Base-by-base conservation (phyloP, 1,284 basidiomycete species). In the Ganoderma meredithae region DNA sequence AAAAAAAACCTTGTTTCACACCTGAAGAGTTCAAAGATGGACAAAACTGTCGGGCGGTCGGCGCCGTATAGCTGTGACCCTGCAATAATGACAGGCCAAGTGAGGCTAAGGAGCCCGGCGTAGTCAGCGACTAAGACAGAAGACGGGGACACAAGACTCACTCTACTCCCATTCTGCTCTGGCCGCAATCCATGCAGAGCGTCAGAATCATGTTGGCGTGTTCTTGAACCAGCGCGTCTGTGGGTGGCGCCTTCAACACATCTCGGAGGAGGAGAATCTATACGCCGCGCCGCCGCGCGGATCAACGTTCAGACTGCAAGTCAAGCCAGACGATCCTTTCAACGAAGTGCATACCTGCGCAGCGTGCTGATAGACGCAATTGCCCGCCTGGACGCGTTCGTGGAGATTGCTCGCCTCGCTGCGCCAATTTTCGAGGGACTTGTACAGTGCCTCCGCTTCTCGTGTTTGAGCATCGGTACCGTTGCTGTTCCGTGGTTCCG, bases 181-280 rank as follows among this genome's bases (percentile, higher is more conserved):
- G 74, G 36, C 77, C 76, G 67, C 76, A 78, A 59, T 80, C 77
- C 43, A 76, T 72, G 68, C 77, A 76, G 62, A 79, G 75, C 61
- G 74, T 71, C 44, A 82, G 71, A 44, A 79, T 76, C 31, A 63
- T 68, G 40, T 76, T 66, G 19, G 76, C 76, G 64, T 75, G 79
- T 39, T 72, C 74, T 69, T 84, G 83, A 25, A 84, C 82, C 39
- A 80, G 73, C 40, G 75, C 72, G 74, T 83, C 81, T 44, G 75
- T 75, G 31, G 81, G 76, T 22, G 76, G 70, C 64, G 81, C 78
- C 47, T 81, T 76, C 71, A 82, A 83, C 27, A 86, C 80, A 66
- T 82, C 83, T 47, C 82, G 78, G 17, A 85, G 79, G 33, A 85
- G 78, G 63, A 84, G 75, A 69, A 84, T 84, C 84, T 84, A 66